phyloP scores from a whole-genome alignment of 208 protist genomes.

The Naegleria gruberi region DNA sequence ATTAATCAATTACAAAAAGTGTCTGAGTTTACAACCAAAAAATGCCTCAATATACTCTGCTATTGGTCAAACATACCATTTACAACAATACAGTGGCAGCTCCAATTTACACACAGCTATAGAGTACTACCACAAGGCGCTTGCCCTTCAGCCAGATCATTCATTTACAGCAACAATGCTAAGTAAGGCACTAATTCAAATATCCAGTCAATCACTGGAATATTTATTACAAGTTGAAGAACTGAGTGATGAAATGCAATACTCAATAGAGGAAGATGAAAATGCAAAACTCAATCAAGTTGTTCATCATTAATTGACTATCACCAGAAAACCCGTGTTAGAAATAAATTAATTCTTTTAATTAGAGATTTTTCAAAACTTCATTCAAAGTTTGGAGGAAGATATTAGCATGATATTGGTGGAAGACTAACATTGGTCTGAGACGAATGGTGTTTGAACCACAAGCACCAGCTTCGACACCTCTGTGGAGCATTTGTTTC shows the following conservation, averaged over 20 bases:
- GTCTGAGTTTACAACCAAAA: conserved; percentile 60
- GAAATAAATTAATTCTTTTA: background rate
- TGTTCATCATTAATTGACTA: too few species aligned
- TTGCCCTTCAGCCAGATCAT: conserved; percentile 65
- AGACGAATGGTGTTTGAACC: conserved; percentile 40
- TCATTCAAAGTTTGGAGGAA: conserved; percentile 8
- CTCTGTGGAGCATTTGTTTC: background rate
- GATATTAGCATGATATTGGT: background rate
- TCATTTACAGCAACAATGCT: conserved; percentile 70
- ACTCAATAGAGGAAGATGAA: too few species aligned
- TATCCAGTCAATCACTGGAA: conserved; percentile 44
- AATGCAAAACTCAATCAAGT: too few species aligned
- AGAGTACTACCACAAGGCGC: conserved; percentile 65
- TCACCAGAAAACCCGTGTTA: too few species aligned
- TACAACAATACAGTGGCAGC: conserved; percentile 47
- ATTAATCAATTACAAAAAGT: conserved; percentile 61
- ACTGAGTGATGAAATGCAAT: too few species aligned
- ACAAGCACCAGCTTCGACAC: conserved; percentile 47
- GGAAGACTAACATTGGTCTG: conserved; percentile 43
- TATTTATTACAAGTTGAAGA: background rate
- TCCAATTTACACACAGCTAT: conserved; percentile 55
- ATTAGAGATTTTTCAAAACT: background rate
- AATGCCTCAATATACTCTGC: conserved; percentile 63
- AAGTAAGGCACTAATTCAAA: conserved; percentile 55
- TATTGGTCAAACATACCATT: conserved; percentile 70